These are phyloP conservation scores for Heimioporus sp. DNA, from an alignment of 768 basidiomycete genomes.

Conservation along the genomic window DNA sequence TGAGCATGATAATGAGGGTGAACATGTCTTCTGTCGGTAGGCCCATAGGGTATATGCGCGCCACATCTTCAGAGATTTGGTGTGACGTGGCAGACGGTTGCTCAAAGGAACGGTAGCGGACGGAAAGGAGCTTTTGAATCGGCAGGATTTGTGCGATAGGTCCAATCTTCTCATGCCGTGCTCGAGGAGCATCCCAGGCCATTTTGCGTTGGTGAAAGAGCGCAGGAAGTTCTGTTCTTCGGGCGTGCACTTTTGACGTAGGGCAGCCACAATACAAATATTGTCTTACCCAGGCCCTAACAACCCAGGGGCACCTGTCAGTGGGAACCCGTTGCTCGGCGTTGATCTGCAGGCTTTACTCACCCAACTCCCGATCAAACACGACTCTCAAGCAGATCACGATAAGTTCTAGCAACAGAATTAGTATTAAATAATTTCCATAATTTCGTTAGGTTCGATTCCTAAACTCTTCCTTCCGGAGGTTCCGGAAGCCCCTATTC, in stretches of 20 bases:
- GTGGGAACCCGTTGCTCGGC: too few relatives aligned
- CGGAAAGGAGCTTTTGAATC: constrained; percentile 12
- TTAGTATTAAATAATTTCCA: too few relatives aligned
- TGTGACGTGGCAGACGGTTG: neutral
- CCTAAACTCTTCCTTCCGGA: too few relatives aligned
- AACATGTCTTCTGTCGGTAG: constrained; percentile 8
- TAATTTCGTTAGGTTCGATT: too few relatives aligned
- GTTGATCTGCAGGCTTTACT: too few relatives aligned
- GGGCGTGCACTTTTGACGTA: neutral
- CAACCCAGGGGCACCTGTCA: too few relatives aligned
- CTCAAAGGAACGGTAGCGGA: constrained; percentile 2
- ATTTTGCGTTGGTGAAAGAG: neutral
- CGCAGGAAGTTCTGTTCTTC: neutral
- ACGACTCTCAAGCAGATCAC: too few relatives aligned
- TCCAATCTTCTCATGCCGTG: constrained; percentile 16
- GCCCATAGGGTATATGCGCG: constrained; percentile 18
- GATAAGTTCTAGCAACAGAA: too few relatives aligned
- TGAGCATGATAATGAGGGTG: constrained; percentile 12
- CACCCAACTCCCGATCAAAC: too few relatives aligned
- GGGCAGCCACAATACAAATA: neutral
- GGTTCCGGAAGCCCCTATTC: too few relatives aligned
- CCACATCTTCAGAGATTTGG: constrained; percentile 8
- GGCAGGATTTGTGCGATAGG: constrained; percentile 16
- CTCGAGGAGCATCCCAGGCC: neutral
- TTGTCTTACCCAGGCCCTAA: too few relatives aligned